Percentiles rank a stretch among this genome's conserved stretches.
These are phyloP conservation scores for Ramularia endophylla DNA, from an alignment of 2,329 filamentous ascomycete genomes.

Conservation along the genomic window DNA sequence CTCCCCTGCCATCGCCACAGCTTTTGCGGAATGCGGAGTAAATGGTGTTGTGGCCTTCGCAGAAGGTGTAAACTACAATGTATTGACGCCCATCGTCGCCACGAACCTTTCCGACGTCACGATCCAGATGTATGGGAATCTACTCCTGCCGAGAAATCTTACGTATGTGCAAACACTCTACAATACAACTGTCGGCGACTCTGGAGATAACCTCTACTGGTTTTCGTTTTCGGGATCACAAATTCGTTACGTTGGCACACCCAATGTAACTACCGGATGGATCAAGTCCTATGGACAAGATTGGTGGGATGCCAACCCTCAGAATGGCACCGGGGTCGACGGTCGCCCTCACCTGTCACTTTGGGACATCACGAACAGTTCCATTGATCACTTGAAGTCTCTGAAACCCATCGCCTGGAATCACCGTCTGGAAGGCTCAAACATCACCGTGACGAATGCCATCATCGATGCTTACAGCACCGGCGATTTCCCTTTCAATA, in stretches of 20 bases:
- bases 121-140: conserved; percentile 40
- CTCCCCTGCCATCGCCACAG: conserved; percentile 34
- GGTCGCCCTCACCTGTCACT: conserved; percentile 40
- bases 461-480: conserved; percentile 37
- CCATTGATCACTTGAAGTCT: conserved; percentile 37
- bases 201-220: no score
- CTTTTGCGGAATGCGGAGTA: conserved; percentile 34
- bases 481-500: conserved; percentile 40
- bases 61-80: conserved; percentile 39
- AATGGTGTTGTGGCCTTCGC: conserved; percentile 35
- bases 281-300: no score
- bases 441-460: conserved; percentile 37
- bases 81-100: conserved; percentile 36
- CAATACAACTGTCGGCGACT: no score
- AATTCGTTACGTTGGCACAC: no score
- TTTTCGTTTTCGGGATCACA: no score
- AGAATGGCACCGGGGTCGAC: conserved; percentile 34
- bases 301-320: conserved; percentile 42
- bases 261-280: no score
- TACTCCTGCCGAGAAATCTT: conserved; percentile 39
- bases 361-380: conserved; percentile 30
- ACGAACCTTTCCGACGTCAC: conserved; percentile 39
- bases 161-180: no score
- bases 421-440: conserved; percentile 34
- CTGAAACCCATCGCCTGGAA: conserved; percentile 42